phyloP scores from a whole-genome alignment of 1,139 yeast species.

The Meyerozyma guilliermondii region DNA sequence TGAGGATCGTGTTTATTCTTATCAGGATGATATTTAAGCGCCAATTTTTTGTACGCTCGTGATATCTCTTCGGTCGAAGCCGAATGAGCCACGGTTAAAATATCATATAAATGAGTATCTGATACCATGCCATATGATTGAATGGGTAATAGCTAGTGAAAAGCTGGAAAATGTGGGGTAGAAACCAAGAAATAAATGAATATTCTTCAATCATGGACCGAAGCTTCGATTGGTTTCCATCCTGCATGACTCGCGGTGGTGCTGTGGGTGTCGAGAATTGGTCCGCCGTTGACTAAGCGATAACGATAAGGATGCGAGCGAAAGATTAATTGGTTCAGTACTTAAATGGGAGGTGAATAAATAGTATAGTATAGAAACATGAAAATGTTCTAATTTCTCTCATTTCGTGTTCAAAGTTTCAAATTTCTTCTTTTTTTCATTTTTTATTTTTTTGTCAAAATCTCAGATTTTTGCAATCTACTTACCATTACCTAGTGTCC shows the following conservation, averaged over 20 bases:
- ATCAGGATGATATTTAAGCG: slow-evolving; percentile 43
- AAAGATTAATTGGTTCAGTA: no score
- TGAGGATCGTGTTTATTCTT: slow-evolving; percentile 43
- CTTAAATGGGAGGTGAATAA: no score
- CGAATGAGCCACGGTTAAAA: slow-evolving; percentile 26
- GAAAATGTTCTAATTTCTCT: no score
- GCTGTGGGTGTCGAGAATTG: not conserved
- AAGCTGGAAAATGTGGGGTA: not conserved
- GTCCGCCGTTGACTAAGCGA: not conserved
- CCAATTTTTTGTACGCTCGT: slow-evolving; percentile 34
- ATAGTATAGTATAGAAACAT: no score
- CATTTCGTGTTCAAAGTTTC: no score
- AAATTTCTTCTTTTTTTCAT: not conserved
- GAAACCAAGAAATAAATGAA: no score
- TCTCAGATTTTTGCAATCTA: not conserved
- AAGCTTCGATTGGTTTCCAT: slow-evolving; percentile 11
- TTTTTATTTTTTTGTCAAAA: not conserved
- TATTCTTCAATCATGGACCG: not conserved
- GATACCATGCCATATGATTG: slow-evolving; percentile 19
- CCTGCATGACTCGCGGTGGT: slow-evolving; percentile 3
- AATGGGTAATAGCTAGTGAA: not conserved
- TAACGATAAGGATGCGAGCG: no score
- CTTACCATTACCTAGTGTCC: slow-evolving; percentile 8
- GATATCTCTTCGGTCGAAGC: slow-evolving; percentile 40
- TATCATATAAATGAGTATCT: slow-evolving; percentile 35